phyloP scores from a whole-genome alignment of 2,329 filamentous ascomycete genomes.

The Diplocarpon rosae region DNA sequence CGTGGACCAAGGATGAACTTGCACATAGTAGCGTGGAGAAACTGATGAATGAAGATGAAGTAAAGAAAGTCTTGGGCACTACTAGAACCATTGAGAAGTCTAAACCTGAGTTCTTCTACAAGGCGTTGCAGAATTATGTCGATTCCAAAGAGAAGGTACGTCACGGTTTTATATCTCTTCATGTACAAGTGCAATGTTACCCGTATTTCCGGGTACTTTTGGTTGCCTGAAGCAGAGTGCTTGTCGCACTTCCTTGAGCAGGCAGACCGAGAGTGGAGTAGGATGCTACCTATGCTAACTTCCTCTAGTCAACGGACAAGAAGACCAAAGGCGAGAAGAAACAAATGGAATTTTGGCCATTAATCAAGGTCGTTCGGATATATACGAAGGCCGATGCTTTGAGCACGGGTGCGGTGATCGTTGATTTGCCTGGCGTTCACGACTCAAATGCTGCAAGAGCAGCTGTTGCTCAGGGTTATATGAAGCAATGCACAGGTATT shows the following conservation, averaged over 20 bases:
- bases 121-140: conserved; percentile 16
- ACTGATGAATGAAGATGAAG: neutral
- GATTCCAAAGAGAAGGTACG: conserved; percentile 19
- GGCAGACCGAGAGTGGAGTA: too few relatives aligned
- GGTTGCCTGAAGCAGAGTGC: too few relatives aligned
- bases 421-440: conserved; percentile 42
- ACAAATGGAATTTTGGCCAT: conserved; percentile 31
- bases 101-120: conserved; percentile 14
- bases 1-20: conserved; percentile 27
- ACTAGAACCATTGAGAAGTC: conserved; percentile 12
- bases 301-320: conserved; percentile 5
- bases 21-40: conserved; percentile 19
- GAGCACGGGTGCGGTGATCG: conserved; percentile 37
- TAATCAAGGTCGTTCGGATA: conserved; percentile 30
- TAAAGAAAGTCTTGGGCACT: conserved; percentile 8
- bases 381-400: conserved; percentile 36
- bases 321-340: conserved; percentile 3
- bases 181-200: too few relatives aligned
- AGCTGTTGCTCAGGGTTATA: conserved; percentile 33
- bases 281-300: too few relatives aligned
- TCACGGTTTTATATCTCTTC: neutral
- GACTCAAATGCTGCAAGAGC: conserved; percentile 38
- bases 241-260: too few relatives aligned
- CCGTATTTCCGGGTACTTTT: too few relatives aligned
- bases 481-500: conserved; percentile 34